Percentiles rank a stretch among this genome's conserved stretches.
phyloP scores from a whole-genome alignment of 2,329 filamentous ascomycete genomes.

The Scopulariopsis brevicaulis region DNA sequence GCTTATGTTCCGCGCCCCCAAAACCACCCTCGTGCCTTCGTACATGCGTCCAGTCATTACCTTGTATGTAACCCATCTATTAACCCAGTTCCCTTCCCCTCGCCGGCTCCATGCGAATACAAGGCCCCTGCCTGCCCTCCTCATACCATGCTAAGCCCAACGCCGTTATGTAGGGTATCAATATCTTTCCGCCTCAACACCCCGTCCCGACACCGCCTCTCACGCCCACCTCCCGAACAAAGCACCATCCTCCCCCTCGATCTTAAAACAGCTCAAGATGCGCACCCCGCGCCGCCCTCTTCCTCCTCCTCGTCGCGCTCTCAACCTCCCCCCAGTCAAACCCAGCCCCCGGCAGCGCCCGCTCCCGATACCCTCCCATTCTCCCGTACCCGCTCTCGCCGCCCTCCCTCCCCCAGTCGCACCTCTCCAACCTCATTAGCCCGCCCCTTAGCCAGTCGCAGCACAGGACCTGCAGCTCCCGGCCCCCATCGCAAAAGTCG shows the following conservation, averaged over 20 bases:
- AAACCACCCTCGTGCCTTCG: neutral
- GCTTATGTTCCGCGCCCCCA: no score
- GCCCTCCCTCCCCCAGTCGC: slow-evolving; percentile 22
- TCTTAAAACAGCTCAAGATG: neutral
- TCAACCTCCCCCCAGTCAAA: neutral
- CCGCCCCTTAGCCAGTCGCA: slow-evolving; percentile 56
- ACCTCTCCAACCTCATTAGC: slow-evolving; percentile 49
- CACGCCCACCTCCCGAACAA: neutral
- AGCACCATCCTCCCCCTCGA: neutral
- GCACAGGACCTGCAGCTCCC: slow-evolving; percentile 57
- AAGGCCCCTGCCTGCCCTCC: neutral
- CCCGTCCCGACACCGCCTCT: neutral
- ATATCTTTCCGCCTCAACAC: neutral
- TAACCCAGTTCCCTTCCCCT: neutral
- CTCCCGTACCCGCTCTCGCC: neutral
- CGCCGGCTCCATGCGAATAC: neutral
- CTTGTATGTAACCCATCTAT: neutral
- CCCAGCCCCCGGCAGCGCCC: neutral
- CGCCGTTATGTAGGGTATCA: neutral
- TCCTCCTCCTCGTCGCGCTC: neutral
- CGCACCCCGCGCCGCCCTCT: neutral
- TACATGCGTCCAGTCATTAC: neutral
- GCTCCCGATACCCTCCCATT: neutral
- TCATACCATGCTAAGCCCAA: neutral
- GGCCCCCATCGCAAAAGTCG: slow-evolving; percentile 54